Evolutionary conservation across 2,329 filamentous ascomycete species (phyloP).

Genomic region (Sporothrix inflata): DNA sequence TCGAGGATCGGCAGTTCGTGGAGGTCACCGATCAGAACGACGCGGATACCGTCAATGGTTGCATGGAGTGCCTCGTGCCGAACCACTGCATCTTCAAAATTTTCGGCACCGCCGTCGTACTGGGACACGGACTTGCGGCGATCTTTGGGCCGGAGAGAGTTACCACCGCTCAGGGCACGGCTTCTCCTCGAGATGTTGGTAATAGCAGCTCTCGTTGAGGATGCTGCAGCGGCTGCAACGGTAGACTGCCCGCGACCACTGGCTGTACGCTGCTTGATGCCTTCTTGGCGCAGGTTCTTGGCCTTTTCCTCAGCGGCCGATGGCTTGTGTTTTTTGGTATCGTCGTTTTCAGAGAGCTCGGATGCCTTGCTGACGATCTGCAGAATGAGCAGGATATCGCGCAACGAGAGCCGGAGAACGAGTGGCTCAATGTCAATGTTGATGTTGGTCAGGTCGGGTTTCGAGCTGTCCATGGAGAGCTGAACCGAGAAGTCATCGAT

Average conservation of each 20-base stretch:
- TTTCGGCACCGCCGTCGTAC: neutral
- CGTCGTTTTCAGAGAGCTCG: slow-evolving; percentile 70
- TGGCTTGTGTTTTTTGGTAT: slow-evolving; percentile 51
- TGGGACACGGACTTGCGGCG: slow-evolving; percentile 7
- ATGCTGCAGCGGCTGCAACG: slow-evolving; percentile 40
- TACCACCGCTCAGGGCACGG: slow-evolving; percentile 7
- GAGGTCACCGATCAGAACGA: slow-evolving; percentile 92
- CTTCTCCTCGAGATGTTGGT: slow-evolving; percentile 5
- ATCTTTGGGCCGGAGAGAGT: neutral
- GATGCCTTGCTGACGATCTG: slow-evolving; percentile 91
- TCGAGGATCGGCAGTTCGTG: slow-evolving; percentile 96
- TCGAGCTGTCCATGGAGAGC: slow-evolving; percentile 77
- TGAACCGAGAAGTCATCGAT: slow-evolving; percentile 96
- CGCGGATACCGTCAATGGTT: slow-evolving; percentile 81
- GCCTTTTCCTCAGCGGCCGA: slow-evolving; percentile 58
- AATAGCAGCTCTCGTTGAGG: slow-evolving; percentile 1
- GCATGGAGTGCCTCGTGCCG: slow-evolving; percentile 79
- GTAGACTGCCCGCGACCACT: slow-evolving; percentile 61
- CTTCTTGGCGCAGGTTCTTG: slow-evolving; percentile 54
- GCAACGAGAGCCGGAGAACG: slow-evolving; percentile 84
- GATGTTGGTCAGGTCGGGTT: slow-evolving; percentile 71
- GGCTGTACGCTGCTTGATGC: slow-evolving; percentile 59
- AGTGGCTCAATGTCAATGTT: slow-evolving; percentile 88
- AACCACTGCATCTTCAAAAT: slow-evolving; percentile 38
- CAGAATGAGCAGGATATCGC: slow-evolving; percentile 90